Evolutionary conservation across 306 rosid genomes (phyloP).

Genomic region (Coriaria nepalensis): DNA sequence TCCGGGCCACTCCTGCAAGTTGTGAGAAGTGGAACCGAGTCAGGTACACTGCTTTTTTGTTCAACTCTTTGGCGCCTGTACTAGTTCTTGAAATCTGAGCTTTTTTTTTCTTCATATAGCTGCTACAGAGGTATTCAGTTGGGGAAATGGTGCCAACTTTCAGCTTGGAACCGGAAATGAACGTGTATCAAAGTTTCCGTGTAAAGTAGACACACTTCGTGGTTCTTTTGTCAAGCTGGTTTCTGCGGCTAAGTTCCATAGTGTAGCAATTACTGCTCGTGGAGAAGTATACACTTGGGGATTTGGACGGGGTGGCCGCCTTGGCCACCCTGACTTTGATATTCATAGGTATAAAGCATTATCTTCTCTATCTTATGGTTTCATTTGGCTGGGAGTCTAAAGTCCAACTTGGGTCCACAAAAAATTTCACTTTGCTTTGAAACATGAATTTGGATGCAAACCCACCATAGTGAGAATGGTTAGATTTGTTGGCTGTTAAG

Average conservation of each 20-base stretch:
- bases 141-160: slow-evolving; percentile 96
- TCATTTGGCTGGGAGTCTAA: no score
- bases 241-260: slow-evolving; percentile 89
- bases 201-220: slow-evolving; percentile 78
- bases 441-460: no score
- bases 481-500: no score
- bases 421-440: no score
- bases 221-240: slow-evolving; percentile 51
- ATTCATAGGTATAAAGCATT: slow-evolving; percentile 59
- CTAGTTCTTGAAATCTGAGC: background rate
- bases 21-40: slow-evolving; percentile 32
- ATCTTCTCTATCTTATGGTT: no score
- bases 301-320: slow-evolving; percentile 95
- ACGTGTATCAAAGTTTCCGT: slow-evolving; percentile 76
- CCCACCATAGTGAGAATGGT: no score
- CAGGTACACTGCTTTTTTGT: slow-evolving; percentile 44
- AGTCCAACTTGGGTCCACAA: no score
- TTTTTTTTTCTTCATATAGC: slow-evolving; percentile 21
- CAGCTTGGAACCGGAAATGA: slow-evolving; percentile 99
- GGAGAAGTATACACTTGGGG: slow-evolving; percentile 97
- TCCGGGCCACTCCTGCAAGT: slow-evolving; percentile 70
- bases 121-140: slow-evolving; percentile 76
- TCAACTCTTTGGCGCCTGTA: slow-evolving; percentile 8
- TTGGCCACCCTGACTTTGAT: slow-evolving; percentile 96
- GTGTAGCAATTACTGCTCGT: slow-evolving; percentile 65